phyloP scores from a whole-genome alignment of 192 early-diverging fungal genomes.

The Podila clonocystis region DNA sequence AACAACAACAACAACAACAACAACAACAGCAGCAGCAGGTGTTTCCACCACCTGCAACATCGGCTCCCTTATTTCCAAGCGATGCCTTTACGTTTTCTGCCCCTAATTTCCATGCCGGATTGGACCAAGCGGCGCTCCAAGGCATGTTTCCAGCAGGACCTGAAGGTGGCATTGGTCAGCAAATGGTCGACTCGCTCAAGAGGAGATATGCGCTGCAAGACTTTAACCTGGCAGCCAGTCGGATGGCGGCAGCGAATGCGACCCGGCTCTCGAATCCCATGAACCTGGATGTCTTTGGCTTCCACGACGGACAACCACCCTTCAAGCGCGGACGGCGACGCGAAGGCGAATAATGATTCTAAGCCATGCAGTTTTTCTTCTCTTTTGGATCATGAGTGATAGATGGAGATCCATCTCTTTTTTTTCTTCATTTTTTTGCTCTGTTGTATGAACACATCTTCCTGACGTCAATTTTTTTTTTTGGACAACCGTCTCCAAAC shows the following conservation, averaged over 20 bases:
- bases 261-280: constrained; percentile 27
- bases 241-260: constrained; percentile 19
- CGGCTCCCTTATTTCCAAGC: constrained; percentile 33
- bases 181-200: constrained; percentile 46
- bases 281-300: constrained; percentile 32
- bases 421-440: neutral
- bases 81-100: constrained; percentile 43
- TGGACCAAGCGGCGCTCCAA: constrained; percentile 28
- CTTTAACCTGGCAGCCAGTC: constrained; percentile 27
- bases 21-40: constrained; percentile 25
- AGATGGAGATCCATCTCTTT: neutral
- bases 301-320: constrained; percentile 39
- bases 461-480: neutral
- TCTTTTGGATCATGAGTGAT: neutral
- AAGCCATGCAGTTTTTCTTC: neutral
- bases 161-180: constrained; percentile 48
- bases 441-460: neutral
- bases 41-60: constrained; percentile 9
- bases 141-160: constrained; percentile 26
- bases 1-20: constrained; percentile 23
- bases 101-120: constrained; percentile 39
- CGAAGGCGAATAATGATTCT: constrained; percentile 28
- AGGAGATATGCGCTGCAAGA: constrained; percentile 42
- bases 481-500: neutral
- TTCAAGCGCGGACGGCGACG: constrained; percentile 42